Evolutionary conservation across 352 stramenopile genomes (phyloP).

Genomic region (Hyaloperonospora brassicae): DNA sequence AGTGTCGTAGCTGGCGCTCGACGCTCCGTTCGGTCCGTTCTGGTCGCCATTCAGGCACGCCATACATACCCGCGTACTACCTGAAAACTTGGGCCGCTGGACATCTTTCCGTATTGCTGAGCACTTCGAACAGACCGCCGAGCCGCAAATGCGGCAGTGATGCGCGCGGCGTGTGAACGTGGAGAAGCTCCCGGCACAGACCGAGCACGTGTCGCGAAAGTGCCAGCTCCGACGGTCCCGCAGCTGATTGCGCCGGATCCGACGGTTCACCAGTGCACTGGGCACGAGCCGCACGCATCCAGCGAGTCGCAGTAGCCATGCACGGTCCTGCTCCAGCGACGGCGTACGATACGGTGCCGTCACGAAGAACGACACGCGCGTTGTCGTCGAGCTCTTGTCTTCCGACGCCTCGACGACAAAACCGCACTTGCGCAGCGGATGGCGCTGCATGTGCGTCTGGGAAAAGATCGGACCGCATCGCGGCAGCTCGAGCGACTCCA

Average conservation of each 20-base stretch:
- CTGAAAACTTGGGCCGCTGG: slow-evolving; percentile 27
- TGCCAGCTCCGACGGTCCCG: slow-evolving; percentile 53
- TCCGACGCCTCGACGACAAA: slow-evolving; percentile 72
- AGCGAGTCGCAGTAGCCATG: slow-evolving; percentile 55
- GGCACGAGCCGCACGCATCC: slow-evolving; percentile 47
- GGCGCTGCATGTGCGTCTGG: slow-evolving; percentile 38
- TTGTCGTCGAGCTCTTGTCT: slow-evolving; percentile 42
- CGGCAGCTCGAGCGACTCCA: slow-evolving; percentile 59
- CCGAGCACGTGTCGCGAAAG: slow-evolving; percentile 44
- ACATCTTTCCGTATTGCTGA: slow-evolving; percentile 45
- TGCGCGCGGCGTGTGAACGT: slow-evolving; percentile 64
- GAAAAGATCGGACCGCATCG: slow-evolving; percentile 43
- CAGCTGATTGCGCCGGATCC: slow-evolving; percentile 55
- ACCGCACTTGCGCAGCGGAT: slow-evolving; percentile 48
- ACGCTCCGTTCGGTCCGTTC: slow-evolving; percentile 20
- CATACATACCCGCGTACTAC: slow-evolving; percentile 52
- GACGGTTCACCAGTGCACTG: slow-evolving; percentile 63
- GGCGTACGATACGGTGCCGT: slow-evolving; percentile 32
- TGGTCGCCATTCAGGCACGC: slow-evolving; percentile 67
- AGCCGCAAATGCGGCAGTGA: slow-evolving; percentile 71
- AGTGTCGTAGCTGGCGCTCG: slow-evolving; percentile 22
- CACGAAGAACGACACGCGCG: slow-evolving; percentile 72
- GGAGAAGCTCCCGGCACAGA: slow-evolving; percentile 60
- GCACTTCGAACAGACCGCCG: slow-evolving; percentile 71
- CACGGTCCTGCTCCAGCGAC: slow-evolving; percentile 36